Base-by-base conservation (phyloP, 257 asterid genomes). In the Przewalskia tangutica region DNA sequence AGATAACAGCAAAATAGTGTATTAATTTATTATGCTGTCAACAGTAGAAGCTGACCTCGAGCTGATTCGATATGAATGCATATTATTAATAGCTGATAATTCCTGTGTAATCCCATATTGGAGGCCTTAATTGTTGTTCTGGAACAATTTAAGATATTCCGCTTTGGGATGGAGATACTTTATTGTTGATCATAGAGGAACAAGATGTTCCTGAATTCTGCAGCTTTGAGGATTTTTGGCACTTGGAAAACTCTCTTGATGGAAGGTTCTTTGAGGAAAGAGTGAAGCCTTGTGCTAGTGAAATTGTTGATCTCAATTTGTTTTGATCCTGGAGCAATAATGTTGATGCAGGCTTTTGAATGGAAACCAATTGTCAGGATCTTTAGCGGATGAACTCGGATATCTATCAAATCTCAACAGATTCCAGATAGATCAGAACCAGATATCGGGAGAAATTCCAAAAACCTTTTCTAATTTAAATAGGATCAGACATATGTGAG, bases 351-450 rank as follows among this genome's bases (percentile, higher is more conserved):
- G 91, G 86, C 87, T 89, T 60, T 60, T 89, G 80, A 89, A 82
- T 83, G 91, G 91, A 67, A 89, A 89, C 83, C 80, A 83, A 18
- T 68, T 89, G 71, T 84, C 89, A 7, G 91, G 91, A 40, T 75
- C 88, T 51, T 87, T 89, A 62, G 89, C 90, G 20, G 79, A 82
- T 50, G 89, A 89, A 83, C 90, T 89, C 8, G 90, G 90, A 11
- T 63, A 87, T 79, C 89, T 87, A 36, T 73, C 87, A 42, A 77
- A 84, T 55, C 79, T 89, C 63, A n/a, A 83, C 63, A 87, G 91
- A 81, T 78, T 89, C 85, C 91, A 89, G 83, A 82, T 89, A 50
- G 91, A 89, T 75, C 36, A 82, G 81, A 89, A 89, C 70, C 84
- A 86, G 81, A 64, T 89, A 73, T 89, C 90, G 4, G 91, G 91